These are phyloP conservation scores for Hypoxylon sp. DNA, from an alignment of 2,329 filamentous ascomycete genomes.

Conservation along the genomic window DNA sequence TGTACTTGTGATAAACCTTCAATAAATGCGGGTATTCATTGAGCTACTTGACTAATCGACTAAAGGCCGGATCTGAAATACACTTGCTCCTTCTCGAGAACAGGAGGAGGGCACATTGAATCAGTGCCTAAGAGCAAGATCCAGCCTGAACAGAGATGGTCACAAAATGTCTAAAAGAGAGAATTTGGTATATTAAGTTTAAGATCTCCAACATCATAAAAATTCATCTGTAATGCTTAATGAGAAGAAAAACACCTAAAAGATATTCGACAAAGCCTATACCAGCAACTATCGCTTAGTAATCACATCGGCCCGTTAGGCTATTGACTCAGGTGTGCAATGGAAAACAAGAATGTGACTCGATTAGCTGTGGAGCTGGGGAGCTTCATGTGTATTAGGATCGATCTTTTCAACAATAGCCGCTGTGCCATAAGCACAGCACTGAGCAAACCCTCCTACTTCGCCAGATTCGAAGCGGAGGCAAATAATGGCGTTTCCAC, in stretches of 20 bases:
- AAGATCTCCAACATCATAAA: neutral
- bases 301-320: neutral
- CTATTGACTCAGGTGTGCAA: neutral
- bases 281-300: neutral
- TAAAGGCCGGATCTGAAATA: no score
- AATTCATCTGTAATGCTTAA: neutral
- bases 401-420: constrained; percentile 71
- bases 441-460: constrained; percentile 69
- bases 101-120: no score
- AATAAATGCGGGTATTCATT: no score
- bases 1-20: no score
- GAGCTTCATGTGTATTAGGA: constrained; percentile 37
- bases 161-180: neutral
- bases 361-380: constrained; percentile 38
- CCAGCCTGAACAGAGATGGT: no score
- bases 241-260: neutral
- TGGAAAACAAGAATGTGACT: neutral
- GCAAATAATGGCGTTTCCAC: constrained; percentile 73
- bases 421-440: constrained; percentile 73
- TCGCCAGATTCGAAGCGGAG: constrained; percentile 71
- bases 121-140: no score
- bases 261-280: neutral
- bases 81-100: no score
- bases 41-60: no score
- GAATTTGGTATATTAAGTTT: neutral